Conservation (phyloP, 306 rosid genomes). For the Inga oerstediana region DNA sequence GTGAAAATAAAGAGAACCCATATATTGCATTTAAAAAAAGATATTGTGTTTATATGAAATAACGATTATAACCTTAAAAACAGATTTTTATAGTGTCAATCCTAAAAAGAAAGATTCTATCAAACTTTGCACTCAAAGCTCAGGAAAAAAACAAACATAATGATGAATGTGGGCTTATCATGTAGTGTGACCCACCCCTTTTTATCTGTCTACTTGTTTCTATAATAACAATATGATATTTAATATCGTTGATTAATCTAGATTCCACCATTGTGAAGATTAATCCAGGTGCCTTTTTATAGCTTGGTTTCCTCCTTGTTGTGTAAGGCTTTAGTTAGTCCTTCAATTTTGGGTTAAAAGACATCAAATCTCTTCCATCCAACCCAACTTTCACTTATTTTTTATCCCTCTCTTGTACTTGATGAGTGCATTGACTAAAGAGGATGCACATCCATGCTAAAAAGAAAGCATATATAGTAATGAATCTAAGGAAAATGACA, state of each 20-base stretch:
- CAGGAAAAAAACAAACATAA: background rate
- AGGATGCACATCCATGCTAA: too few species aligned
- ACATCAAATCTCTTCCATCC: background rate
- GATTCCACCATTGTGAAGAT: background rate
- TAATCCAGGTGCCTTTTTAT: background rate
- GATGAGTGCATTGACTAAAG: background rate
- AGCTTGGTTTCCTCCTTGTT: background rate
- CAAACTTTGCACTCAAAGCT: background rate
- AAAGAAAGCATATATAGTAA: too few species aligned
- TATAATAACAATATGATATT: too few species aligned
- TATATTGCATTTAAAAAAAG: background rate
- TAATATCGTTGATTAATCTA: too few species aligned
- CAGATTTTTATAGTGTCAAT: too few species aligned
- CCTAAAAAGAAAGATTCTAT: background rate
- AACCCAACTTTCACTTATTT: too few species aligned
- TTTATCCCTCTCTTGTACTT: background rate
- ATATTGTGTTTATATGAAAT: too few species aligned
- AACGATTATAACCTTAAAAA: too few species aligned
- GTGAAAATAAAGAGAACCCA: background rate
- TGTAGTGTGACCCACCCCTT: background rate
- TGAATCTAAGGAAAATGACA: too few species aligned
- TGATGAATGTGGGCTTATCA: background rate
- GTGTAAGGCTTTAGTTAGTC: background rate
- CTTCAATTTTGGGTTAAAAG: background rate
- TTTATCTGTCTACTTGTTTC: background rate